These are phyloP conservation scores for Pseudonitzschia pungens DNA, from an alignment of 108 stramenopile genomes.

Conservation along the genomic window DNA sequence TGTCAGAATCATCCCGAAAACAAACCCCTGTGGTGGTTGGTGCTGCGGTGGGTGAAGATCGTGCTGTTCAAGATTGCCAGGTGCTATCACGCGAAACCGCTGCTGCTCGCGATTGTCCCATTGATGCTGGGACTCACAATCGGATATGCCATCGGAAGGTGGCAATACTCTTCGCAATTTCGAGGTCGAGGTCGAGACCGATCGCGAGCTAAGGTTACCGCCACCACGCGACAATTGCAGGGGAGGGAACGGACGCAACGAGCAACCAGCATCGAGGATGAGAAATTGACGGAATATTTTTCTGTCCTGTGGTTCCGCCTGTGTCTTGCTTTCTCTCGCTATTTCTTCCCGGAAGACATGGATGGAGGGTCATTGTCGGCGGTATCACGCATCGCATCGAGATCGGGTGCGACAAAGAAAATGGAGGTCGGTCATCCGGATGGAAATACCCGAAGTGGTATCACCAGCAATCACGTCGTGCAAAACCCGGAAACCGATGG, in stretches of 20 bases:
- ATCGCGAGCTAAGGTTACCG: not conserved
- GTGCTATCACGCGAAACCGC: conserved; percentile 52
- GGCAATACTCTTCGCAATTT: not conserved
- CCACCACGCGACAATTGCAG: not conserved
- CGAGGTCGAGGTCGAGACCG: not conserved
- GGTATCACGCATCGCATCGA: not conserved
- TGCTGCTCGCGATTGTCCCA: conserved; percentile 53
- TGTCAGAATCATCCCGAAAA: conserved; percentile 17
- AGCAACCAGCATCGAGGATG: not conserved
- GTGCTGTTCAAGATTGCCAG: conserved; percentile 50
- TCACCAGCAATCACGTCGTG: not conserved
- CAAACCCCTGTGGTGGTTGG: conserved; percentile 37
- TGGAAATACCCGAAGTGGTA: not conserved
- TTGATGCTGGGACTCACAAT: conserved; percentile 48
- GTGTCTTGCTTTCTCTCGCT: conserved; percentile 5
- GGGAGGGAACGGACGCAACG: not conserved
- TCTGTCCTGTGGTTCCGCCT: conserved; percentile 1
- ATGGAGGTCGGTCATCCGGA: not conserved
- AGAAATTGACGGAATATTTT: not conserved
- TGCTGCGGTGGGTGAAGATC: conserved; percentile 54
- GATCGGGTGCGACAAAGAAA: not conserved
- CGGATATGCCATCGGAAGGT: conserved; percentile 52
- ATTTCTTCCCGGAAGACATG: not conserved
- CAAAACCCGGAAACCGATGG: not conserved
- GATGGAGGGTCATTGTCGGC: not conserved